A percentile compares a stretch with the other conserved stretches of the same genome.
Conservation (phyloP, 148 eudicot genomes). For the Rhododendron kiyosumense region DNA sequence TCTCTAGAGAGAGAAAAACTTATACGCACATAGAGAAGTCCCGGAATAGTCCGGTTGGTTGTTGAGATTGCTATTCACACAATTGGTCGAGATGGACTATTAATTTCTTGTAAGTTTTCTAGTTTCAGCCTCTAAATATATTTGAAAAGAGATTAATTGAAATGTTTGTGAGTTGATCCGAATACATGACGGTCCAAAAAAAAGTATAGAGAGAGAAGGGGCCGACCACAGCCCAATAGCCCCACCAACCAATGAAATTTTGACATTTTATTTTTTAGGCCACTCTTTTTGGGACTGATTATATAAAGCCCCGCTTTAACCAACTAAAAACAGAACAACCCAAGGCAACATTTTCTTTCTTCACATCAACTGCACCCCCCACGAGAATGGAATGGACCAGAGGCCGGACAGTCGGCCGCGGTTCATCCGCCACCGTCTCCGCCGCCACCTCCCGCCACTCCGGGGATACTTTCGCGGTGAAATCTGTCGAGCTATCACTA, state of each 20-base stretch:
- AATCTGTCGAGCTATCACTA: conserved; percentile 26
- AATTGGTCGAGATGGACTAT: too few species aligned
- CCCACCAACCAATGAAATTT: background rate
- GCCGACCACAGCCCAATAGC: background rate
- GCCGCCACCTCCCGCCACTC: conserved; percentile 30
- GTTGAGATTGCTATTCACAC: fast-evolving
- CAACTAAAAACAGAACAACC: background rate
- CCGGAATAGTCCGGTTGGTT: too few species aligned
- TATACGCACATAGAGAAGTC: background rate
- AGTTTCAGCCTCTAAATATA: too few species aligned
- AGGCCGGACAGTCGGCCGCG: conserved; percentile 40
- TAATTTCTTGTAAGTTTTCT: too few species aligned
- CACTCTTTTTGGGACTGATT: background rate
- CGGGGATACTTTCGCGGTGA: conserved; percentile 42
- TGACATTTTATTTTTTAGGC: background rate
- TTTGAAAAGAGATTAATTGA: too few species aligned
- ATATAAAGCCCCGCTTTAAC: background rate
- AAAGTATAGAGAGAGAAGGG: background rate
- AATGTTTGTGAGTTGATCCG: background rate
- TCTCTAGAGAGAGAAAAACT: background rate
- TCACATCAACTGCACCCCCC: background rate
- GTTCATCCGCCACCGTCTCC: conserved; percentile 43
- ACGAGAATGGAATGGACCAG: conserved; percentile 32
- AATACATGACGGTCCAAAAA: fast-evolving
- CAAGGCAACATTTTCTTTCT: background rate